Conservation (phyloP, 176 grass and related monocot genomes). For the Rhipidocladum racemiflorum region DNA sequence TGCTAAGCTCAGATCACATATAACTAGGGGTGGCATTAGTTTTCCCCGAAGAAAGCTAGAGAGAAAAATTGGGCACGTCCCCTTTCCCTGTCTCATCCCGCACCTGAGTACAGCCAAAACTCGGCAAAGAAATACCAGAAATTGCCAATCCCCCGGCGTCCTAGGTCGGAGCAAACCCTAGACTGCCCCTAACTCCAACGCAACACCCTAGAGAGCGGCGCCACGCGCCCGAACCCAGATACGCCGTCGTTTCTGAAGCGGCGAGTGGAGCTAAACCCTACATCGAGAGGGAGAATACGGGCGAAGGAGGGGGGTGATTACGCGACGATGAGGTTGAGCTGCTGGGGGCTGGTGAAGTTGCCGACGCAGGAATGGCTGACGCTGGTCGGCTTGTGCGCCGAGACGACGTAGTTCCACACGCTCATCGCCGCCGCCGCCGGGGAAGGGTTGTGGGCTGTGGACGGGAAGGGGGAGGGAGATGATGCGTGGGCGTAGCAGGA, state of each 20-base stretch:
- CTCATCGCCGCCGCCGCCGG: conserved; percentile 59
- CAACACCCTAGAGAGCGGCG: conserved; percentile 9
- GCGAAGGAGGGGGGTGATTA: conserved; percentile 16
- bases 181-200: background rate
- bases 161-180: conserved; percentile 29
- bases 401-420: conserved; percentile 99
- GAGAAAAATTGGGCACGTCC: background rate
- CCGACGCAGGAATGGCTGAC: conserved; percentile 97
- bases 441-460: conserved; percentile 2
- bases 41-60: background rate
- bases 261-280: background rate
- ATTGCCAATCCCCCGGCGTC: background rate
- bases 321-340: conserved; percentile 96
- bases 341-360: conserved; percentile 89
- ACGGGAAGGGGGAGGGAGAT: background rate
- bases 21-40: background rate
- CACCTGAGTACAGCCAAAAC: background rate
- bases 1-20: background rate
- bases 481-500: too few relatives aligned
- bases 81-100: background rate
- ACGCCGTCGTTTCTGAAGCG: background rate
- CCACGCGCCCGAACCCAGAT: background rate
- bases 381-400: conserved; percentile 98
- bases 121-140: background rate
- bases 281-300: background rate